A percentile compares a stretch with the other conserved stretches of the same genome.
Evolutionary conservation across 2,329 filamentous ascomycete genomes (phyloP).

Genomic region (Colletotrichum ledebouriae): DNA sequence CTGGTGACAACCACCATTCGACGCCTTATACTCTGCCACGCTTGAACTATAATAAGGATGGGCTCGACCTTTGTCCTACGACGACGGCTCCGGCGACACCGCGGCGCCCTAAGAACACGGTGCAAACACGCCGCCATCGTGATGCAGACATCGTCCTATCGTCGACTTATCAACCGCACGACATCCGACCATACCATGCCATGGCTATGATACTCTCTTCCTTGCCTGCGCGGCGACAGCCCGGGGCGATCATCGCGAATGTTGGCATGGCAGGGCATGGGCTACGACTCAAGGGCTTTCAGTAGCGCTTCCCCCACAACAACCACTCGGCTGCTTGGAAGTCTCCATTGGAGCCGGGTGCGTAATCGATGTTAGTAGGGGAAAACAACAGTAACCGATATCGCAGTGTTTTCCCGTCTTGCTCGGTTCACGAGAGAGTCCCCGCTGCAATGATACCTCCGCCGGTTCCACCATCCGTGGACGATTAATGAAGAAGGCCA

Average conservation of each 20-base stretch:
- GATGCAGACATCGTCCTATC: constrained; percentile 17
- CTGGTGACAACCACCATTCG: constrained; percentile 21
- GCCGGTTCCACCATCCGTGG: constrained; percentile 31
- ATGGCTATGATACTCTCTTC: constrained; percentile 11
- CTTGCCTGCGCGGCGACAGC: constrained; percentile 18
- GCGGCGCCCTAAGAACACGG: constrained; percentile 15
- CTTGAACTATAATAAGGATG: constrained; percentile 24
- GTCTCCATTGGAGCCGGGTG: constrained; percentile 23
- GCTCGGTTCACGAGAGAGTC: constrained; percentile 28
- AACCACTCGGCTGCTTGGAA: constrained; percentile 17
- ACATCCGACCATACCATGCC: constrained; percentile 5
- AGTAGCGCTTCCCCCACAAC: constrained; percentile 9
- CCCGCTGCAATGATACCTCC: constrained; percentile 31
- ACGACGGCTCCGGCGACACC: constrained; percentile 32
- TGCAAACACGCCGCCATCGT: constrained; percentile 5
- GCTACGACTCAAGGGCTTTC: background rate
- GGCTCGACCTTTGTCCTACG: constrained; percentile 23
- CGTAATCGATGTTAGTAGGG: background rate
- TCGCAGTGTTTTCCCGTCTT: constrained; percentile 18
- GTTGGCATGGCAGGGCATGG: constrained; percentile 15
- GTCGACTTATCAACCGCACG: constrained; percentile 9
- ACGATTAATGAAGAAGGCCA: constrained; percentile 30
- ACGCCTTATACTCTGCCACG: constrained; percentile 13
- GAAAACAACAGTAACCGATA: constrained; percentile 15
- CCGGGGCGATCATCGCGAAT: constrained; percentile 17